These are phyloP conservation scores for Kwoniella mangroviensis DNA, from an alignment of 768 basidiomycete species.

Conservation along the genomic window DNA sequence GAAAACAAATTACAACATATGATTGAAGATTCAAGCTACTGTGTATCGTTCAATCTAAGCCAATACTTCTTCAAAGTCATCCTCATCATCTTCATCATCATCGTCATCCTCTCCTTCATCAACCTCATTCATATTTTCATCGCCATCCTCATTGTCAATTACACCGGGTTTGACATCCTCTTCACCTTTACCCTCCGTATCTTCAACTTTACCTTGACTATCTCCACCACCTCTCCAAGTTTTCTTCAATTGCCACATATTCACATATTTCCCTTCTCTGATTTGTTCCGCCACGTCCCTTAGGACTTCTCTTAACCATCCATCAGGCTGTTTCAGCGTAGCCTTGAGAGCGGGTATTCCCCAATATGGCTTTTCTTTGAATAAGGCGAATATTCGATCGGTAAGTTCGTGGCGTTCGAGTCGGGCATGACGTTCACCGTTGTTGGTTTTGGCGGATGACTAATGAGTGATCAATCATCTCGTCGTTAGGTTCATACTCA, in stretches of 20 bases:
- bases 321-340: conserved; percentile 43
- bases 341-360: conserved; percentile 38
- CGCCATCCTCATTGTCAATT: neutral
- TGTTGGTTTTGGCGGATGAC: conserved; percentile 23
- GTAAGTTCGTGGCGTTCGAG: conserved; percentile 86
- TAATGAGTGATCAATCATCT: neutral
- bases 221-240: conserved; percentile 21
- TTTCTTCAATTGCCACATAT: conserved; percentile 44
- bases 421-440: conserved; percentile 80
- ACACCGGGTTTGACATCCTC: conserved; percentile 5
- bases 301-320: conserved; percentile 44
- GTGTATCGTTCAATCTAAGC: neutral
- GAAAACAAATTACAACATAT: neutral
- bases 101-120: conserved; percentile 3
- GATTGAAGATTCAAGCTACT: too few species aligned
- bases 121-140: conserved; percentile 5
- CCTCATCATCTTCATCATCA: conserved; percentile 19
- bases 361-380: conserved; percentile 82
- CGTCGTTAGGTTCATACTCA: neutral
- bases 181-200: conserved; percentile 1
- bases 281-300: conserved; percentile 44
- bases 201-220: neutral
- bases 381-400: conserved; percentile 78
- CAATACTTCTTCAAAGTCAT: conserved; percentile 21
- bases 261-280: conserved; percentile 38